phyloP scores from a whole-genome alignment of 495 filamentous ascomycete genomes.

The Penicillium atrosanguineum region DNA sequence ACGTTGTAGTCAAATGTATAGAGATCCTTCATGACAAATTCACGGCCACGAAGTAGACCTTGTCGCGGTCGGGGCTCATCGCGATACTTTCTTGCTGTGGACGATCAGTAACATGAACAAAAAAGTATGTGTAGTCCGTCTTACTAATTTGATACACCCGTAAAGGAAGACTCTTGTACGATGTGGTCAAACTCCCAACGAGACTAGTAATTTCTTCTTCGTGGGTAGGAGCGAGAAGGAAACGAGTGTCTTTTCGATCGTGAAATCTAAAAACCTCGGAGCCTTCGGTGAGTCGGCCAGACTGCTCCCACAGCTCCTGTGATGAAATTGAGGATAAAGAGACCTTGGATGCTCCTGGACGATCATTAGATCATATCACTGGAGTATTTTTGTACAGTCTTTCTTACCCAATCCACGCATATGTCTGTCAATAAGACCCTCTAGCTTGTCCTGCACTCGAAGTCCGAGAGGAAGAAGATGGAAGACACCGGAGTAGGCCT shows the following conservation, averaged over 20 bases:
- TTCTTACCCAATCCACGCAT: slow-evolving; percentile 71
- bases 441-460: slow-evolving; percentile 85
- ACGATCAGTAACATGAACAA: slow-evolving; percentile 9
- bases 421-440: slow-evolving; percentile 80
- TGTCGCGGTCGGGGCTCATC: slow-evolving; percentile 88
- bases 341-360: slow-evolving; percentile 76
- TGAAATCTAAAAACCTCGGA: slow-evolving; percentile 74
- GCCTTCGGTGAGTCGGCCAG: slow-evolving; percentile 57
- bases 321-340: slow-evolving; percentile 86
- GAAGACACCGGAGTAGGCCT: slow-evolving; percentile 88
- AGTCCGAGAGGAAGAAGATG: slow-evolving; percentile 90
- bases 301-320: slow-evolving; percentile 76
- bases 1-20: slow-evolving; percentile 85
- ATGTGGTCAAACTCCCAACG: slow-evolving; percentile 69
- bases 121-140: slow-evolving; percentile 10
- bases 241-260: slow-evolving; percentile 73
- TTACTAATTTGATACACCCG: slow-evolving; percentile 87
- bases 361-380: slow-evolving; percentile 17
- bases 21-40: slow-evolving; percentile 98
- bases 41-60: slow-evolving; percentile 83
- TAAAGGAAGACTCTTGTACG: slow-evolving; percentile 82
- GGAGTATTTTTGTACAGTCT: not conserved
- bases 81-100: slow-evolving; percentile 80
- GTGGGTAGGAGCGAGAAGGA: slow-evolving; percentile 87
- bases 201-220: slow-evolving; percentile 93